Evolutionary conservation across 495 filamentous ascomycete species (phyloP).

Genomic region (Bryoglossum gracile): DNA sequence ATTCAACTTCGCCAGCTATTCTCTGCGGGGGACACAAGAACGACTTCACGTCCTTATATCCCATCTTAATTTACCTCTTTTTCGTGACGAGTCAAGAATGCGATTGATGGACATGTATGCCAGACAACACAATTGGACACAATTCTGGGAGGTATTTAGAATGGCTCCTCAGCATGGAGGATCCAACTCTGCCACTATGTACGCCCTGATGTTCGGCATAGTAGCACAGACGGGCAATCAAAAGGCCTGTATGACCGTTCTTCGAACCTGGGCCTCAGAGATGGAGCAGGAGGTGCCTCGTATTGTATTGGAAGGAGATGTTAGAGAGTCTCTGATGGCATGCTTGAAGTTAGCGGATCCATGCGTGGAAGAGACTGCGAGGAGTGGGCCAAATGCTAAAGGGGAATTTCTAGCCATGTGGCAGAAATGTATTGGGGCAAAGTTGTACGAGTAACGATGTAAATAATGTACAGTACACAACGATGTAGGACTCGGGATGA

Average conservation of each 20-base stretch:
- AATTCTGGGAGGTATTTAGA: conserved; percentile 58
- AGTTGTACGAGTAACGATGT: background rate
- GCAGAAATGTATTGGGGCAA: conserved; percentile 3
- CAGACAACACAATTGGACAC: conserved; percentile 38
- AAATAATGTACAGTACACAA: background rate
- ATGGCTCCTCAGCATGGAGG: conserved; percentile 41
- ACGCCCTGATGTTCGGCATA: conserved; percentile 45
- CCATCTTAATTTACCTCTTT: conserved; percentile 36
- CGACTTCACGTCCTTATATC: conserved; percentile 27
- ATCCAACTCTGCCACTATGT: conserved; percentile 47
- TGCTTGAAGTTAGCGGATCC: conserved; percentile 50
- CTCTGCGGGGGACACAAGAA: conserved; percentile 12
- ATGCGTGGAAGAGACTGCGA: conserved; percentile 24
- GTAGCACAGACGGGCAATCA: conserved; percentile 43
- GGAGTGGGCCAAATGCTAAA: conserved; percentile 1
- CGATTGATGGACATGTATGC: conserved; percentile 40
- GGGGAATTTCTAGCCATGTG: conserved; percentile 20
- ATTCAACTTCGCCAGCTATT: conserved; percentile 14
- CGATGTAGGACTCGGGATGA: background rate
- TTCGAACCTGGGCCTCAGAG: conserved; percentile 46
- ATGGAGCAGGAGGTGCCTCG: conserved; percentile 52
- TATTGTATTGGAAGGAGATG: conserved; percentile 35
- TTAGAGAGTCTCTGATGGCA: conserved; percentile 36
- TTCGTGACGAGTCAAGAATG: conserved; percentile 38
- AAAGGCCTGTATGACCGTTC: conserved; percentile 37